Base-by-base conservation (phyloP, 805 yeast genomes). In the Geotrichum ghanense region DNA sequence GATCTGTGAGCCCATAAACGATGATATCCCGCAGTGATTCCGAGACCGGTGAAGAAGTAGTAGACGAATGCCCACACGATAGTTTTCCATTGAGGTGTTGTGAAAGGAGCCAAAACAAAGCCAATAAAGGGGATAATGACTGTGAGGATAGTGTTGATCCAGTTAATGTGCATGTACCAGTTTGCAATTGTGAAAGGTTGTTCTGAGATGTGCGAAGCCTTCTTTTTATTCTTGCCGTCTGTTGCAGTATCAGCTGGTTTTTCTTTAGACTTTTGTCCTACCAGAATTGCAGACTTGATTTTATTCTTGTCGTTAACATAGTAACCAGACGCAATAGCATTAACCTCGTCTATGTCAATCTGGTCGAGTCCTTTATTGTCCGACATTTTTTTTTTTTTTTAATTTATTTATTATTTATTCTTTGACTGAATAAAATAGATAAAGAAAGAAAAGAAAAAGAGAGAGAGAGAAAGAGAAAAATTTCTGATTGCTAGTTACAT, bases 21-120 rank as follows among this genome's bases (percentile, higher is more conserved):
- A 60, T 86, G 95, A 66, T 87, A 86, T 2, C 94, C 85, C 14
- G 87, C 83, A 42, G 89, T 83, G 57, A 86, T 77, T 35, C 87
- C 77, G n/a, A 83, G 54, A 22, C 86, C 79, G 12, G 86, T 74
- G 48, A 76, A 56, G 19, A 69, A 54, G 61, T 84, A 86, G 58
- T 79, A 72, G 43, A 69, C 52, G 12, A 79, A 45, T 1, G 79
- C 72, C 58, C 81, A 75, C 17, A 69, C 55, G 2, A 78, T 54
- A 2, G 95, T 82, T 56, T 70, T 70, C 46, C 50, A 37, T 43
- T 66, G 65, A 34, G 82, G 72, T 1, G 75, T 72, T 24, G 70
- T 68, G 47, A 60, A 57, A 3, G 68, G 62, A 9, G 76, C 73
- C 39, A 58, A 61, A 43, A 59, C 50, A 19, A 74, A 42, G 3